Percentiles rank a stretch among this genome's conserved stretches.
Evolutionary conservation across 257 asterid genomes (phyloP).

Genomic region (Solanum paucissectum): DNA sequence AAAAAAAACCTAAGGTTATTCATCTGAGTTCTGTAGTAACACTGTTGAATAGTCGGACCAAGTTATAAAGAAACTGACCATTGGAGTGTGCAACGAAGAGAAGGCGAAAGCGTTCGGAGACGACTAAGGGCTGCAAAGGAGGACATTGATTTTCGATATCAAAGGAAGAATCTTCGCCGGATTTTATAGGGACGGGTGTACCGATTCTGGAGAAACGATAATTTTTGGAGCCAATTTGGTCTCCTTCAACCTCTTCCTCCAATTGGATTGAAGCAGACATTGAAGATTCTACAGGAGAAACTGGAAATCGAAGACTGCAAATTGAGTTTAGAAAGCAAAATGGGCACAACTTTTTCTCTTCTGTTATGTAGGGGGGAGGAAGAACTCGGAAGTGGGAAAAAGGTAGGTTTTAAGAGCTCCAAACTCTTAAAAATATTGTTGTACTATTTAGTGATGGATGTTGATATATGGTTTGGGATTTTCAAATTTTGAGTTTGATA

Average conservation of each 20-base stretch:
- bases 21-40: neutral
- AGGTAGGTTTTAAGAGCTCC: too few relatives aligned
- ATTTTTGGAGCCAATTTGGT: slow-evolving; percentile 32
- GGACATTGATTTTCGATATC: slow-evolving; percentile 32
- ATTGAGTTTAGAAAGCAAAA: neutral
- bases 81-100: slow-evolving; percentile 60
- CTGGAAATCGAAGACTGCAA: neutral
- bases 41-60: neutral
- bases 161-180: slow-evolving; percentile 20
- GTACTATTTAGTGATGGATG: too few relatives aligned
- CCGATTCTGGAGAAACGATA: slow-evolving; percentile 61
- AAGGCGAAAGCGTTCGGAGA: slow-evolving; percentile 66
- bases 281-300: too few relatives aligned
- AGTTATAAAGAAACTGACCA: slow-evolving; percentile 25
- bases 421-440: too few relatives aligned
- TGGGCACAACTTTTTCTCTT: too few relatives aligned
- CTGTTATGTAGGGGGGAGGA: too few relatives aligned
- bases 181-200: slow-evolving; percentile 38
- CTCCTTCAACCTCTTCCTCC: slow-evolving; percentile 63
- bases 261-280: slow-evolving; percentile 18
- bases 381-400: too few relatives aligned
- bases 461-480: too few relatives aligned
- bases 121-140: slow-evolving; percentile 64
- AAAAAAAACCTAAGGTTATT: neutral
- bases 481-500: too few relatives aligned